A percentile compares a stretch with the other conserved stretches of the same genome.
phyloP scores from a whole-genome alignment of 208 protist genomes.

The Naegleria fowleri region DNA sequence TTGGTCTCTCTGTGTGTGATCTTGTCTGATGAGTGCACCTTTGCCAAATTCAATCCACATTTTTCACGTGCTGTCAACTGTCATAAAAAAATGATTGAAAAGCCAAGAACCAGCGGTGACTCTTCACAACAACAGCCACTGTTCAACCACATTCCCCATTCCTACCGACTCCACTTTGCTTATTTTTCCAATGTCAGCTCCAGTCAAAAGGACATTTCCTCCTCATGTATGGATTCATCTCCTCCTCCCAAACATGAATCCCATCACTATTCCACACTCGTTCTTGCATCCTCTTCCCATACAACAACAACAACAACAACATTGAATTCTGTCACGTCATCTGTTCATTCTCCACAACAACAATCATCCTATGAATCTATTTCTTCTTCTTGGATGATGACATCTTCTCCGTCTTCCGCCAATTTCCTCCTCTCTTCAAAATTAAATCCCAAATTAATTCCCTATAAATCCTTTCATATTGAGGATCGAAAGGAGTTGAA shows the following conservation, averaged over 20 bases:
- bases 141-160: neutral
- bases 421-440: no score
- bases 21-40: no score
- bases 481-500: neutral
- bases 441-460: neutral
- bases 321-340: no score
- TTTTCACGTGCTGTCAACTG: neutral
- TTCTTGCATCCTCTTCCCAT: neutral
- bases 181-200: neutral
- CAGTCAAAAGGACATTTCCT: neutral
- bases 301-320: neutral
- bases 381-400: no score
- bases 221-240: neutral
- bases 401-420: no score
- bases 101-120: neutral
- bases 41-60: neutral
- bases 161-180: neutral
- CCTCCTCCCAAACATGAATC: neutral
- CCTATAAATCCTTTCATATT: neutral
- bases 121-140: neutral
- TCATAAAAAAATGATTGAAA: no score
- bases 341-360: no score
- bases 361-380: no score
- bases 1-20: no score
- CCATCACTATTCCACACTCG: neutral